phyloP scores from a whole-genome alignment of 1,284 basidiomycete genomes.

The Lentinula novae-zelandiae region DNA sequence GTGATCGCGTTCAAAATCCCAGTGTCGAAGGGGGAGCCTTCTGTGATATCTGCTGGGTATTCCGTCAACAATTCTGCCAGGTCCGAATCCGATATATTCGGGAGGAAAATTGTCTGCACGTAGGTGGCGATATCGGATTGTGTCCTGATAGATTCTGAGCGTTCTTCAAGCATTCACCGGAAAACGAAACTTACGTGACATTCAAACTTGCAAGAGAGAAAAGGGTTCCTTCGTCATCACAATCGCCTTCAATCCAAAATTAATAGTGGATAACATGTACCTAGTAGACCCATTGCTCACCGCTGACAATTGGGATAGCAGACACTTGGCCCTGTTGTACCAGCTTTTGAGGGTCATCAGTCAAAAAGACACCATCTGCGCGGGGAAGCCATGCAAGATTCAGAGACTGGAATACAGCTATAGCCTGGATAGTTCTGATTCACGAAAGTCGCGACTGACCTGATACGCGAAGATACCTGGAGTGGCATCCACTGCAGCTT shows the following conservation, averaged over 20 bases:
- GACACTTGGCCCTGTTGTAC: slow-evolving; percentile 39
- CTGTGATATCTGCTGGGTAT: slow-evolving; percentile 40
- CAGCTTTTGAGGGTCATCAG: slow-evolving; percentile 35
- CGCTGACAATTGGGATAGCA: slow-evolving; percentile 43
- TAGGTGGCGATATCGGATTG: slow-evolving; percentile 33
- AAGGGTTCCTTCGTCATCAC: slow-evolving; percentile 52
- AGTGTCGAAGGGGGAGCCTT: slow-evolving; percentile 53
- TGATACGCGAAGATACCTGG: slow-evolving; percentile 44
- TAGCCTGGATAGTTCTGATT: background rate
- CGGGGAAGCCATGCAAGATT: slow-evolving; percentile 44
- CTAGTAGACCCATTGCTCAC: slow-evolving; percentile 19
- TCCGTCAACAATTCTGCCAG: slow-evolving; percentile 29
- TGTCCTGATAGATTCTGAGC: slow-evolving; percentile 26
- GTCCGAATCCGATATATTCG: slow-evolving; percentile 23
- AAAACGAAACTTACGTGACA: slow-evolving; percentile 31
- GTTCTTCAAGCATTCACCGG: background rate
- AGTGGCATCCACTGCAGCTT: slow-evolving; percentile 38
- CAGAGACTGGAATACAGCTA: slow-evolving; percentile 26
- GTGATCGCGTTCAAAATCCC: slow-evolving; percentile 39
- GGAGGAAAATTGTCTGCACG: slow-evolving; percentile 29
- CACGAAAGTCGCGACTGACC: slow-evolving; percentile 22
- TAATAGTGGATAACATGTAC: background rate
- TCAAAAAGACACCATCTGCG: slow-evolving; percentile 48
- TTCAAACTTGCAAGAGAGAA: slow-evolving; percentile 42
- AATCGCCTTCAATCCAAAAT: slow-evolving; percentile 28